These are phyloP conservation scores for Metarhizium guizhouense DNA, from an alignment of 2,329 filamentous ascomycete species.

Conservation along the genomic window DNA sequence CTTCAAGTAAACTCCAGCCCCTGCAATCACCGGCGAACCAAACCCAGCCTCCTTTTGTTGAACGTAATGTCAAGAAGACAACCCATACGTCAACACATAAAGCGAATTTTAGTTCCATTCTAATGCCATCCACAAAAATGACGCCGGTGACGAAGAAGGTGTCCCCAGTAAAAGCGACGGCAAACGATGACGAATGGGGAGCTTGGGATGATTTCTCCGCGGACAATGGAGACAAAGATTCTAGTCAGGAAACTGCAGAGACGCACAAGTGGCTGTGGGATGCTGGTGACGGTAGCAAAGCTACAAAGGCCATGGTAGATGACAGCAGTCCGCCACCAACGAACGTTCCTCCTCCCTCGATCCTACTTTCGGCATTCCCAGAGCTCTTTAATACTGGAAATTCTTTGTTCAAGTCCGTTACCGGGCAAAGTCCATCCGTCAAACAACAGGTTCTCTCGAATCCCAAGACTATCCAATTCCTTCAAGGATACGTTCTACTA, in stretches of 20 bases:
- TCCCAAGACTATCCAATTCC: conserved; percentile 51
- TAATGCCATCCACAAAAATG: neutral
- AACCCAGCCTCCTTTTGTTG: conserved; percentile 43
- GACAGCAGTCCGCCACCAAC: conserved; percentile 53
- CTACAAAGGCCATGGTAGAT: conserved; percentile 11
- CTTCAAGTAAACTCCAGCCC: conserved; percentile 31
- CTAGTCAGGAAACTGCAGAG: conserved; percentile 10
- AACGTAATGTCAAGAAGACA: conserved; percentile 37
- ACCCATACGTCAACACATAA: conserved; percentile 6
- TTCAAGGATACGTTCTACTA: conserved; percentile 55
- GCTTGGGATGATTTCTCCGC: conserved; percentile 38
- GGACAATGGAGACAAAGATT: conserved; percentile 10
- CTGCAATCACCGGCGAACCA: conserved; percentile 45
- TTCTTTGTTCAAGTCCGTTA: conserved; percentile 56
- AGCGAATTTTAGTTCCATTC: neutral
- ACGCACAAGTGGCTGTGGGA: conserved; percentile 42
- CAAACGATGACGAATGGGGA: conserved; percentile 38
- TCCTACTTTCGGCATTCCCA: conserved; percentile 71
- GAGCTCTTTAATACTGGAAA: conserved; percentile 59
- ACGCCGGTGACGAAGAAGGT: conserved; percentile 3
- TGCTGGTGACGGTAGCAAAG: conserved; percentile 24
- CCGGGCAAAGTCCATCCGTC: conserved; percentile 45
- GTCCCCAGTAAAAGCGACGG: conserved; percentile 4
- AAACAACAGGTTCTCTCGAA: conserved; percentile 57
- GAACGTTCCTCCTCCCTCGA: conserved; percentile 81